These are phyloP conservation scores for Leishmania martiniquensis DNA, from an alignment of 208 protist genomes.

Conservation along the genomic window DNA sequence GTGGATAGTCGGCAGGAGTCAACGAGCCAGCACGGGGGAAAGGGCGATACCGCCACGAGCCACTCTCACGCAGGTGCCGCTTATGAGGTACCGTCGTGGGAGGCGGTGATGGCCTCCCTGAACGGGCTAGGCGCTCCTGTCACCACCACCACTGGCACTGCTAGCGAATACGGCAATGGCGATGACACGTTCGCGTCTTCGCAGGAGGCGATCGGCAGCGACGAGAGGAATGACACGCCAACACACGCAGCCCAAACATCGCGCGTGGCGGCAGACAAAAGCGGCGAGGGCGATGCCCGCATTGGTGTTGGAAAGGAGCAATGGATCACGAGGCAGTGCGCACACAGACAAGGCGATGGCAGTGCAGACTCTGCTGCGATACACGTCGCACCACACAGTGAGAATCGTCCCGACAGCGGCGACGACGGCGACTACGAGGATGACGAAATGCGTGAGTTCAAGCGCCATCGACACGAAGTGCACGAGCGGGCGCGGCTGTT, in stretches of 20 bases:
- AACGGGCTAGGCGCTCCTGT: background rate
- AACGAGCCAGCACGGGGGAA: background rate
- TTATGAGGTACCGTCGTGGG: conserved; percentile 29
- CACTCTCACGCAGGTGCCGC: background rate
- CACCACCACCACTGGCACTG: background rate
- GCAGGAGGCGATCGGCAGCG: background rate
- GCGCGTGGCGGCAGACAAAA: background rate
- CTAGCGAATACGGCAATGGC: too few species aligned
- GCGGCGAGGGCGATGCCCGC: background rate
- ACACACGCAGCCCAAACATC: background rate
- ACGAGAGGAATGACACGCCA: background rate
- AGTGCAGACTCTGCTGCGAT: background rate
- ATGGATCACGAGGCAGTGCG: background rate
- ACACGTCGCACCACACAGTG: background rate
- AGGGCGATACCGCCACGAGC: background rate
- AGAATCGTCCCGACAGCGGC: conserved; percentile 19
- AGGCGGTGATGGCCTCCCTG: conserved; percentile 32
- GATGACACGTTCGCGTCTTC: background rate
- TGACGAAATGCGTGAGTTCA: conserved; percentile 70
- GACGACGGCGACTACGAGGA: conserved; percentile 36
- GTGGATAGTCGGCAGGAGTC: background rate
- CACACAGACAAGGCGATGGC: background rate
- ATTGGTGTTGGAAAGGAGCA: background rate
- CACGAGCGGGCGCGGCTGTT: conserved; percentile 19
- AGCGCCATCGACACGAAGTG: conserved; percentile 38